phyloP scores from a whole-genome alignment of 2,329 filamentous ascomycete genomes.

The Colletotrichum agaves region DNA sequence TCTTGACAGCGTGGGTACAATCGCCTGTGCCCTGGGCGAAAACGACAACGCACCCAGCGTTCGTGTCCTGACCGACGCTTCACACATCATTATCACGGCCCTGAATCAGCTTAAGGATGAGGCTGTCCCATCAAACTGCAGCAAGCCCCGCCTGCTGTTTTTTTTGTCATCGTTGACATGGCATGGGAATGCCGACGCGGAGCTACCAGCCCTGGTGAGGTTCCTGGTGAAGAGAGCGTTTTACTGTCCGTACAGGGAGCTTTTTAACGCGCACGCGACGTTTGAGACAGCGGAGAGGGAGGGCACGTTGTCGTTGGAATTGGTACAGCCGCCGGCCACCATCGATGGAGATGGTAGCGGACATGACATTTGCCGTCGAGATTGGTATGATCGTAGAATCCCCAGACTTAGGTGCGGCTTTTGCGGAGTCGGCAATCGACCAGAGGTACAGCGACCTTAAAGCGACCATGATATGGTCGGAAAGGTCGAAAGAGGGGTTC shows the following conservation, averaged over 20 bases:
- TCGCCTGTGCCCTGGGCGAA: constrained; percentile 28
- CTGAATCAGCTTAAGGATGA: constrained; percentile 6
- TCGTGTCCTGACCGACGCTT: constrained; percentile 7
- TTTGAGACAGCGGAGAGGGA: constrained; percentile 9
- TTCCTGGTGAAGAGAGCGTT: constrained; percentile 26
- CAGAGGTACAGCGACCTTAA: neutral
- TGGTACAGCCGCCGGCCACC: constrained; percentile 28
- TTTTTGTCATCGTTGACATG: constrained; percentile 27
- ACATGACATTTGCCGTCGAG: constrained; percentile 10
- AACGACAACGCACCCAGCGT: constrained; percentile 25
- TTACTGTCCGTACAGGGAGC: constrained; percentile 30
- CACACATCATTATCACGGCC: constrained; percentile 7
- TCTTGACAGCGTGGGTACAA: constrained; percentile 17
- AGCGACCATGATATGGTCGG: constrained; percentile 13
- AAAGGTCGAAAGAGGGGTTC: neutral
- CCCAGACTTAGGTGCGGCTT: constrained; percentile 24
- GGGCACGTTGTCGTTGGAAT: neutral
- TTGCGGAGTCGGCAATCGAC: constrained; percentile 20
- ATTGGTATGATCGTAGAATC: constrained; percentile 11
- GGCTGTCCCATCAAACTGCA: neutral
- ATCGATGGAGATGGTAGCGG: constrained; percentile 28
- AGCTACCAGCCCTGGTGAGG: neutral
- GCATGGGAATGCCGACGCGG: constrained; percentile 4
- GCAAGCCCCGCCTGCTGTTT: constrained; percentile 9
- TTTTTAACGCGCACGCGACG: constrained; percentile 12